phyloP scores from a whole-genome alignment of 2,329 filamentous ascomycete species.

The Exophiala oligosperma region DNA sequence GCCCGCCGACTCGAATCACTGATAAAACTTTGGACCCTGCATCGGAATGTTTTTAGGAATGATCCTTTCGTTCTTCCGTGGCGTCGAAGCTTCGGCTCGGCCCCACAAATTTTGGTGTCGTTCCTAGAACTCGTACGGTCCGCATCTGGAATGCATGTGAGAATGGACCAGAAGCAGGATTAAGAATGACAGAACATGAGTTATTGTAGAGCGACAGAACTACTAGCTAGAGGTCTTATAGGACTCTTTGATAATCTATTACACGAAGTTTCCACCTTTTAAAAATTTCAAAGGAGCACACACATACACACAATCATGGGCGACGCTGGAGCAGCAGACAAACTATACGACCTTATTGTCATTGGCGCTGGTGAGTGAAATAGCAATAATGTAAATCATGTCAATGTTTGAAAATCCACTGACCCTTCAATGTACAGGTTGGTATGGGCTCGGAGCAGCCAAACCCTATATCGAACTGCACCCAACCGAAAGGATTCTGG shows the following conservation, averaged over 20 bases:
- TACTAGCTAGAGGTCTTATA: too few species aligned
- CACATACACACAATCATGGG: not conserved
- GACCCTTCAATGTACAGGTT: slow-evolving; percentile 35
- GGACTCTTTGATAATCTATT: not conserved
- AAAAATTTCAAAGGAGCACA: not conserved
- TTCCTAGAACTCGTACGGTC: too few species aligned
- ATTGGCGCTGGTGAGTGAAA: slow-evolving; percentile 50
- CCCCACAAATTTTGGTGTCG: too few species aligned
- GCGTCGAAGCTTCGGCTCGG: too few species aligned
- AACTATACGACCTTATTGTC: slow-evolving; percentile 36
- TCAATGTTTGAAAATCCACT: too few species aligned
- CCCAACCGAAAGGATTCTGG: slow-evolving; percentile 54
- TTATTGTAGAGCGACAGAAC: too few species aligned
- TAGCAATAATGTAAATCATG: not conserved
- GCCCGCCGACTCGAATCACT: not conserved
- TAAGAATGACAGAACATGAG: too few species aligned
- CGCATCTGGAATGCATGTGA: too few species aligned
- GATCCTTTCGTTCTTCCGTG: too few species aligned
- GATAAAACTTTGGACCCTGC: not conserved
- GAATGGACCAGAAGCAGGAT: too few species aligned
- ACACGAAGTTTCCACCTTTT: not conserved
- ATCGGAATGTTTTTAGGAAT: too few species aligned
- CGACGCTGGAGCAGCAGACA: not conserved
- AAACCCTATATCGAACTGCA: slow-evolving; percentile 62
- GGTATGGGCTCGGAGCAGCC: slow-evolving; percentile 58